phyloP scores from a whole-genome alignment of 345 rosid genomes.

The Populus nigra region DNA sequence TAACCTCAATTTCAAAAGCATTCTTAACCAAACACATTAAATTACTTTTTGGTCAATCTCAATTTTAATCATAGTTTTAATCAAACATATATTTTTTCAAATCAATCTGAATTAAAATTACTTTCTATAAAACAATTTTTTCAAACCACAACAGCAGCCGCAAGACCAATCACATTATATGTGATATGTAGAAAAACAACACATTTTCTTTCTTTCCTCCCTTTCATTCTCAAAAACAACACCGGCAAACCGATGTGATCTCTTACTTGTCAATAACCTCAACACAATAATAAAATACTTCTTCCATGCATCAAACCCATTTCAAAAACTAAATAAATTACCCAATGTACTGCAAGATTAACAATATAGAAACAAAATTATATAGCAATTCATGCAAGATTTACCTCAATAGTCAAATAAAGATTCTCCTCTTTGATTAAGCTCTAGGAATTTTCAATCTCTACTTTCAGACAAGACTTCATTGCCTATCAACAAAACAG shows the following conservation, averaged over 20 bases:
- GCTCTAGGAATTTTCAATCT: conserved; percentile 47
- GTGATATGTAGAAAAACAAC: conserved; percentile 86
- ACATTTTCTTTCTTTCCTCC: conserved; percentile 44
- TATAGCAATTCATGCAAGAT: neutral
- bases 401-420: conserved; percentile 71
- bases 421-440: conserved; percentile 67
- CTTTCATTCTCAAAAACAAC: conserved; percentile 62
- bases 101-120: too few species aligned
- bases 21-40: too few species aligned
- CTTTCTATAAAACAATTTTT: too few species aligned
- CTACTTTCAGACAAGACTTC: conserved; percentile 67
- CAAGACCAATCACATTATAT: too few species aligned
- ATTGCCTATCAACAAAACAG: conserved; percentile 43
- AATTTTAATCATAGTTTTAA: too few species aligned
- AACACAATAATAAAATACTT: neutral
- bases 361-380: neutral
- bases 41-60: too few species aligned
- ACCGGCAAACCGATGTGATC: conserved; percentile 76
- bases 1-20: too few species aligned
- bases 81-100: too few species aligned
- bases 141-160: too few species aligned
- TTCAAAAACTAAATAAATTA: too few species aligned
- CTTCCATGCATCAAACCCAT: neutral
- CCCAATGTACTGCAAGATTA: neutral
- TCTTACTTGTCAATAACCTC: conserved; percentile 42